Conservation (phyloP, 768 basidiomycete species). For the Suillus spraguei region DNA sequence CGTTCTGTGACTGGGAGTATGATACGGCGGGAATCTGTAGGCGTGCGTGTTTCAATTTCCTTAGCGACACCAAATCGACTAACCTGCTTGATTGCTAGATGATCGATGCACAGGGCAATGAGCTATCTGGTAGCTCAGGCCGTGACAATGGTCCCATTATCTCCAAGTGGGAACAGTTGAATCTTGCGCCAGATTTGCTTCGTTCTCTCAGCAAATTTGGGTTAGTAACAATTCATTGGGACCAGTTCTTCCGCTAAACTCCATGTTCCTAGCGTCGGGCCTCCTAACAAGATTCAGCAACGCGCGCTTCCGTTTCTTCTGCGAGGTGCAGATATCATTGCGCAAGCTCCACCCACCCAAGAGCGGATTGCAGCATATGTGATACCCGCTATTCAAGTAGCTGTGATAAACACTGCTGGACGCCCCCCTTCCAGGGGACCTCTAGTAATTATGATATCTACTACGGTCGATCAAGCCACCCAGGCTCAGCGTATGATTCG, state of each 20-base stretch:
- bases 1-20: conserved; percentile 67
- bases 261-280: conserved; percentile 71
- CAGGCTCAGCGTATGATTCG: conserved; percentile 96
- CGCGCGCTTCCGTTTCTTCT: conserved; percentile 94
- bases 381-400: conserved; percentile 86
- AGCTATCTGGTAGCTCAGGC: conserved; percentile 51
- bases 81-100: conserved; percentile 39
- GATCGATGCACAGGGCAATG: conserved; percentile 57
- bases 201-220: conserved; percentile 92
- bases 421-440: conserved; percentile 70
- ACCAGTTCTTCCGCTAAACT: conserved; percentile 8
- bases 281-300: conserved; percentile 99
- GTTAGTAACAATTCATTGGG: conserved; percentile 47
- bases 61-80: conserved; percentile 19
- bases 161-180: conserved; percentile 95
- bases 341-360: conserved; percentile 97
- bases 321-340: conserved; percentile 94
- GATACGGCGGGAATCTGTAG: conserved; percentile 73
- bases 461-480: conserved; percentile 97
- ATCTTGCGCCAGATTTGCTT: conserved; percentile 83
- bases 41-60: conserved; percentile 48
- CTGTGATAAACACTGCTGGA: conserved; percentile 61
- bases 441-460: conserved; percentile 91
- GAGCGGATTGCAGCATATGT: conserved; percentile 98
- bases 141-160: conserved; percentile 81